phyloP scores from a whole-genome alignment of 305 asterid species.

The Solanum chacoense region DNA sequence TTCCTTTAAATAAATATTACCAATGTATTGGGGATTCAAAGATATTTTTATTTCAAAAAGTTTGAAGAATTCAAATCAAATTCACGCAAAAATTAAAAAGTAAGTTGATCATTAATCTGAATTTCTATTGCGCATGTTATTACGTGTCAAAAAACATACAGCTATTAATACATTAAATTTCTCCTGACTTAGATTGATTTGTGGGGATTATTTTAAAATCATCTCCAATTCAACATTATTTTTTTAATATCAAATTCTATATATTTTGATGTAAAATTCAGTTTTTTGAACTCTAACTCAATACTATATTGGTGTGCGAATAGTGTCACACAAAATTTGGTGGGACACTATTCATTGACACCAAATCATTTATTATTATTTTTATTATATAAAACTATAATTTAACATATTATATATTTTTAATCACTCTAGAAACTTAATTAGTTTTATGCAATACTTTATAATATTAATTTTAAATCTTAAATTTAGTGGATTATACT shows the following conservation, averaged over 20 bases:
- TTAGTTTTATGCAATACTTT: no score
- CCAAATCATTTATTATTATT: neutral
- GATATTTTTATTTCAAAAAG: no score
- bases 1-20: neutral
- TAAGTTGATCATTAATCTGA: neutral
- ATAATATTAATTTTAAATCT: neutral
- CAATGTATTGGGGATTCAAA: neutral
- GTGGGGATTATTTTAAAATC: neutral
- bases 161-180: no score
- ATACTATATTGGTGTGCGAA: neutral
- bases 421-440: neutral
- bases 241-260: neutral
- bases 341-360: neutral
- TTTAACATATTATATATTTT: neutral
- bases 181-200: neutral
- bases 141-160: neutral
- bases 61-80: neutral
- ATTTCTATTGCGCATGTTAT: no score
- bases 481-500: neutral
- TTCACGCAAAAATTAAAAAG: neutral
- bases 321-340: neutral
- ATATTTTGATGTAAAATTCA: no score
- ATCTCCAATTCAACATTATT: neutral
- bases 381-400: neutral
- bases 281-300: neutral